Base-by-base conservation (phyloP, 1,284 basidiomycete species). In the Heterobasidion annosum region DNA sequence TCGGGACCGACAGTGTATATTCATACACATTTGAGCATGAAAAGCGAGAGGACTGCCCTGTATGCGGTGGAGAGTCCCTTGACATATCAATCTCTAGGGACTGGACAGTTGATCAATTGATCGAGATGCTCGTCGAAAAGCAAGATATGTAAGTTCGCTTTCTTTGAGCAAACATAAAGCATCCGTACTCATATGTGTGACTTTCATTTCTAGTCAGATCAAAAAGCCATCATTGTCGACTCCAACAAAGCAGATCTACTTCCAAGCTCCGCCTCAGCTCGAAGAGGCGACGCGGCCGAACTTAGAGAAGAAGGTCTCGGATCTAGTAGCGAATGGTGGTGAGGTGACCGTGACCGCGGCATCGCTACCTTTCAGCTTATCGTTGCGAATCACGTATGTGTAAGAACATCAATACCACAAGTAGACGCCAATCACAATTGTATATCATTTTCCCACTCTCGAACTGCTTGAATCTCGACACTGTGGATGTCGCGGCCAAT, bases 21-120 rank as follows among this genome's bases (percentile, higher is more conserved):
- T 97, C 96, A 1, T 97, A 93, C 72, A 99, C 97, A 0, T 99
- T 99, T 64, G 86, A 98, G 70, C 91, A 97, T 67, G 92, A 98
- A 70, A 87, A 87, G 66, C 87, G 93, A 45, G 78, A 82, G 1
- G 93, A 98, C 63, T 99, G 97, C 68, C 96, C 96, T 1, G 97
- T 99, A 3, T 99, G 97, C 66, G 97, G 97, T 3, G 94, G 94
- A 35, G 91, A 97, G 67, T 75, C 88, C 0, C 71, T 93, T 35
- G 82, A 89, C 50, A 73, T 93, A 44, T 70, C 78, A 2, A 77
- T 95, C 56, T 79, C 73, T 52, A 74, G 73, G 34, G 86, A 90
- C 8, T 80, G 81, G 75, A 93, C 88, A 1, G 81, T 98, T 19
- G 90, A 95, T 61, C 73, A 81, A 51, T 73, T 98, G 48, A 90